Evolutionary conservation across 805 yeast species (phyloP), one percentile per base, ranked within the genome.

Genomic region (Trichomonascus vanleenenianus): DNA sequence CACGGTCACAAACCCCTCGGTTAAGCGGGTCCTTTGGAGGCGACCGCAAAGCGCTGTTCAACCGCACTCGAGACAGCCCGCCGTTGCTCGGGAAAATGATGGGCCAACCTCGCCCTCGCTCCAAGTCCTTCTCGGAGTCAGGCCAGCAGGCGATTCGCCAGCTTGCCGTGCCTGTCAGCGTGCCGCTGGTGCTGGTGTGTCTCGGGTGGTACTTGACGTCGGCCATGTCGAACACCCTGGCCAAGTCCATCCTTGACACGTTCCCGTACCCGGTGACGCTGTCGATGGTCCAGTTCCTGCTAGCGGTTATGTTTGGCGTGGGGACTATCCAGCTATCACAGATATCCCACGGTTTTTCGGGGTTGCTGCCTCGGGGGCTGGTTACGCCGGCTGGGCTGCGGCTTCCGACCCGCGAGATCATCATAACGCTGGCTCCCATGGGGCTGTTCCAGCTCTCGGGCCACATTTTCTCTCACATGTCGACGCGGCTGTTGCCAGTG

Each of bases 391-490:
- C 57, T 4, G 61, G 62, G 35, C 43, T 50, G 35, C 44, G 49
- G 25, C 54, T 53, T 12, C 64, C 64, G 2, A 56, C 61, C 16
- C 40, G 42, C 34, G 52, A 50, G 10, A 60, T 65, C 42, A 49
- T 64, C 30, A 41, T 44, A 25, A 49, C 62, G 45, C 86, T 95
- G 0, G 75, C 86, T 18, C 97, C 97, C 15, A 87, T 91, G 95
- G 97, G 97, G 6, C 69, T 81, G 50, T 93, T 91, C 67, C 97
- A 91, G 68, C 85, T 91, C 54, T 70, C 82, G 16, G 98, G 97
- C 16, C 97, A 91, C 63, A 79, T 89, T 50, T 78, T 94, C 11
- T 78, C 94, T 6, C 96, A 89, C 61, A 84, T 85, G 59, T 91
- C 97, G n/a, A 88, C 96, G 2, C 76, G 89, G 2, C 64, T 85